These are phyloP conservation scores for Vigna reflexopilosa DNA, from an alignment of 306 rosid genomes.

Conservation along the genomic window DNA sequence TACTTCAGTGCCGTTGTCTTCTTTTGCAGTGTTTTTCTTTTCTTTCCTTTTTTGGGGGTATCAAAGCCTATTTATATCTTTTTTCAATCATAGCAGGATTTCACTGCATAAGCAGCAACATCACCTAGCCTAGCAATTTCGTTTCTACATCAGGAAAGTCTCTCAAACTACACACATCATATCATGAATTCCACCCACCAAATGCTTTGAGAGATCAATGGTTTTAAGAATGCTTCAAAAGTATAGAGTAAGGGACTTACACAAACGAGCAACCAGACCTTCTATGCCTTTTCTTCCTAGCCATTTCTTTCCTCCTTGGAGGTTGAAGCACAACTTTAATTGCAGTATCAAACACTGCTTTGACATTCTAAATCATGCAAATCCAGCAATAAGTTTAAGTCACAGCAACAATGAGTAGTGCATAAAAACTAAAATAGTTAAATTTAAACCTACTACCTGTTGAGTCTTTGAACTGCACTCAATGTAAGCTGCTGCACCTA, in stretches of 20 bases:
- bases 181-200: not conserved
- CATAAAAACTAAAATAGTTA: not conserved
- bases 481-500: conserved; percentile 95
- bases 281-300: conserved; percentile 72
- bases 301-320: conserved; percentile 86
- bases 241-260: conserved; percentile 60
- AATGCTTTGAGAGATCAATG: conserved; percentile 16
- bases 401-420: not conserved
- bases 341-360: conserved; percentile 93
- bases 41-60: not conserved
- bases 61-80: not conserved
- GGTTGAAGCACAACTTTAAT: conserved; percentile 99
- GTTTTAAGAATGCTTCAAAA: conserved; percentile 14
- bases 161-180: not conserved
- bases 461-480: conserved; percentile 99
- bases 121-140: conserved; percentile 8
- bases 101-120: not conserved
- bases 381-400: conserved; percentile 20
- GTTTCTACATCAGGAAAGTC: conserved; percentile 1
- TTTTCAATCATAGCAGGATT: not conserved
- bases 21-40: conserved; percentile 6
- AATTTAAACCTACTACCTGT: conserved; percentile 60
- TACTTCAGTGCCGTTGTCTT: not conserved
- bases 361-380: conserved; percentile 78
- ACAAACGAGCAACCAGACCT: conserved; percentile 80